These are phyloP conservation scores for Warburgia ugandensis DNA, from an alignment of 164 flowering plant genomes.

Conservation along the genomic window DNA sequence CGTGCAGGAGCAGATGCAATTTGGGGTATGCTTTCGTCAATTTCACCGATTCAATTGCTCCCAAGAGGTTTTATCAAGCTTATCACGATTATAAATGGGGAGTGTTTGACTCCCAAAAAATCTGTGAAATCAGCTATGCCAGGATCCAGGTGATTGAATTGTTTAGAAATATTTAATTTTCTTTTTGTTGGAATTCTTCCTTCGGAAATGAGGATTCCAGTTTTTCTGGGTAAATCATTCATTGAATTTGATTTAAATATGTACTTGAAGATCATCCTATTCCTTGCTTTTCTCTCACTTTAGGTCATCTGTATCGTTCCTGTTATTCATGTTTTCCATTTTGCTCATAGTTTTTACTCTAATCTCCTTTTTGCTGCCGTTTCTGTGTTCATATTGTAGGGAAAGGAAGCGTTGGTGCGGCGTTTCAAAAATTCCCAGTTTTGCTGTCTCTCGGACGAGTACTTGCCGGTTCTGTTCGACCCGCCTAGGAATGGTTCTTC, in stretches of 20 bases:
- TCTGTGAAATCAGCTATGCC: constrained; percentile 36
- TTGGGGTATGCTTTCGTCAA: constrained; percentile 85
- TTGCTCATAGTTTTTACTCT: no score
- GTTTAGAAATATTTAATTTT: no score
- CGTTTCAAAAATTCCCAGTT: background rate
- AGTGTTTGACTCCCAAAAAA: constrained; percentile 31
- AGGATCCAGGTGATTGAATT: constrained; percentile 42
- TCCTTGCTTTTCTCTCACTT: no score
- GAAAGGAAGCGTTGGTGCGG: background rate
- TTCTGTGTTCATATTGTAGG: constrained; percentile 2
- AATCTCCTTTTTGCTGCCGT: no score
- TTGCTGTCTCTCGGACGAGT: constrained; percentile 1
- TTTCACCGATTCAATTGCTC: constrained; percentile 44
- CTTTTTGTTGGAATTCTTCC: no score
- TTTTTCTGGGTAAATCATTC: background rate
- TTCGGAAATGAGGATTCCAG: background rate
- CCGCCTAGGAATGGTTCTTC: constrained; percentile 1
- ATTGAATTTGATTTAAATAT: no score
- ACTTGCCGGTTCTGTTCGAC: background rate
- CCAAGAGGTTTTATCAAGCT: constrained; percentile 20
- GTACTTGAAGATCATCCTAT: no score
- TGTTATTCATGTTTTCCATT: no score
- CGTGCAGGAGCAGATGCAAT: constrained; percentile 38
- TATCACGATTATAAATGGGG: constrained; percentile 31
- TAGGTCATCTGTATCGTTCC: no score